Base-by-base conservation (phyloP, 2,329 filamentous ascomycete genomes). In the Ophiostoma triangulosporum region DNA sequence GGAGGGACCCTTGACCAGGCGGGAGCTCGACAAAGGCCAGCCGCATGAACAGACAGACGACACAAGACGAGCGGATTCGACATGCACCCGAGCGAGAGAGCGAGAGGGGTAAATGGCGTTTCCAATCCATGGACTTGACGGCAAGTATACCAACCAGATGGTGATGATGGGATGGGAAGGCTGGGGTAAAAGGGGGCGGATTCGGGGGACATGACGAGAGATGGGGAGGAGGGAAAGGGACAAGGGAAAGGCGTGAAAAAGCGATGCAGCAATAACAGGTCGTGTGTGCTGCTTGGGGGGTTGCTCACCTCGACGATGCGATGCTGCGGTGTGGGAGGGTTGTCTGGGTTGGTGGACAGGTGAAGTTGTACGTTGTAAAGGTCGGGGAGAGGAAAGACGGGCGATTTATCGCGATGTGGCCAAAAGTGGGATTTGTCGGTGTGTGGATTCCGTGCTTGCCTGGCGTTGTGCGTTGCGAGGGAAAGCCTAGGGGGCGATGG, bases 371-470 rank as follows among this genome's bases (percentile, higher is more conserved):
- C 36, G 46, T 43, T 50, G 29, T n/a, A 46, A 46, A 46, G 38
- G 52, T 53, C 46, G 26, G 53, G 40, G 11, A 17, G 11, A 45
- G 40, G 29, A 48, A 53, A 43, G 57, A 46, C 36, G 50, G 54
- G 56, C 45, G 55, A 57, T 58, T 57, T 59, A 50, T 59, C 58
- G 58, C 58, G 58, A 59, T 59, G 58, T 59, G 58, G 58, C 57
- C 58, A 58, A 57, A 59, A 57, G 58, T 59, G 58, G 57, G 57
- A 58, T 58, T 59, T 59, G 58, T 59, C 58, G 58, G 58, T 59
- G 57, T 58, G 58, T 57, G 53, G 54, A 31, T 48, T 32, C 20
- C 20, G 22, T 20, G 22, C 40, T 45, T 46, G 40, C 26, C 22
- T 45, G 22, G 43, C 26, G 43, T 29, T 57, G 53, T 50, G 51